Evolutionary conservation across 1,139 yeast genomes (phyloP), one percentile per base, ranked within the genome.

Genomic region (Taphrina sp.): DNA sequence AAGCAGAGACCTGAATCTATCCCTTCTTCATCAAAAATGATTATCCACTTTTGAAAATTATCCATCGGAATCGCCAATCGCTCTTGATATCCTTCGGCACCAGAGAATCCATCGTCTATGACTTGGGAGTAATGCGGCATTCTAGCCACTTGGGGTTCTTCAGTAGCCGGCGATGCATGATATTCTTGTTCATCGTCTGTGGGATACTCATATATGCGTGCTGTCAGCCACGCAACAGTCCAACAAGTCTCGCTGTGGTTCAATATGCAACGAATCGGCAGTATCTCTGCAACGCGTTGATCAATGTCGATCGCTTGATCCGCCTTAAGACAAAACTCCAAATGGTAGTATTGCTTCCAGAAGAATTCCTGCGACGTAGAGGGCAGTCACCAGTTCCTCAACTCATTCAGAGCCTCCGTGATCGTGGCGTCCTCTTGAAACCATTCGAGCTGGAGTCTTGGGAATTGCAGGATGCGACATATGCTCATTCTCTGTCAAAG

Each of bases 221-320:
- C n/a, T n/a, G n/a, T n/a, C n/a, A n/a, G n/a, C n/a, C n/a, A n/a
- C n/a, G n/a, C n/a, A n/a, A n/a, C n/a, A n/a, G n/a, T n/a, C n/a
- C n/a, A n/a, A n/a, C 16, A 34, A 7, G 7, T 34, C 14, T 19
- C 12, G 47, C 47, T 1, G 14, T 43, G 3, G 47, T 31, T 1
- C 38, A 31, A 5, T 43, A 43, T 33, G 47, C 47, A 3, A 43
- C 47, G 14, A 38, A 43, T 12, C 3, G 47, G 29, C 47, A 43
- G 19, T 43, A 43, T 19, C 29, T 43, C 10, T 43, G 47, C 29
- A 43, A 43, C 23, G 47, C 47, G 3, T 20, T 43, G 29, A 43
- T 43, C 38, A 43, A 43, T 14, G 29, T 33, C 8, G 38, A 5
- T n/a, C 47, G 47, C 20, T 38, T 43, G 3, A 20, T 19, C 5